phyloP scores from a whole-genome alignment of 2,329 filamentous ascomycete species.

The Aspergillus felis region DNA sequence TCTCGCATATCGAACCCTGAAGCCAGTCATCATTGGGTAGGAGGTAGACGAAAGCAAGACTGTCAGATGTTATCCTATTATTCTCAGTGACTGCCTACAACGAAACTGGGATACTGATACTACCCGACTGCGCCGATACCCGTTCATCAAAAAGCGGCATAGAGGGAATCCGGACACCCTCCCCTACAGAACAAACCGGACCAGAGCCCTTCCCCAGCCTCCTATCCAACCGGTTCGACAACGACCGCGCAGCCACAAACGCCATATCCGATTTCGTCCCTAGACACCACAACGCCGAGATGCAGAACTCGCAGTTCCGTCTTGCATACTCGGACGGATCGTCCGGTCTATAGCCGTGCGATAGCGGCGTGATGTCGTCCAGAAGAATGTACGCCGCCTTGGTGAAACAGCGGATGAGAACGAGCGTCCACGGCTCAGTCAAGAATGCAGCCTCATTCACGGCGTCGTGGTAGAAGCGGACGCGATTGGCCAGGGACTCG shows the following conservation, averaged over 20 bases:
- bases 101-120: not conserved
- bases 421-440: slow-evolving; percentile 58
- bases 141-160: not conserved
- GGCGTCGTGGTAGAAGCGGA: slow-evolving; percentile 48
- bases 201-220: not conserved
- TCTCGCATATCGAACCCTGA: too few species aligned
- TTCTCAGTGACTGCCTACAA: too few species aligned
- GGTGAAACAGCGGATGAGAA: slow-evolving; percentile 52
- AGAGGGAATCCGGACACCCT: not conserved
- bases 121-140: not conserved
- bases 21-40: too few species aligned
- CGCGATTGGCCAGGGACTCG: slow-evolving; percentile 1
- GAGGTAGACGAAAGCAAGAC: too few species aligned
- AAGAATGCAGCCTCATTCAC: slow-evolving; percentile 54
- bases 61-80: too few species aligned
- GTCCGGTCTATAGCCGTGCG: not conserved
- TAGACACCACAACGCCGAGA: slow-evolving; percentile 52
- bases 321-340: slow-evolving; percentile 3
- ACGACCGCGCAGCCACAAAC: slow-evolving; percentile 35
- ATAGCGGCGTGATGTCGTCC: slow-evolving; percentile 13
- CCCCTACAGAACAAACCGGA: not conserved
- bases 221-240: slow-evolving; percentile 29
- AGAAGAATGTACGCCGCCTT: slow-evolving; percentile 45
- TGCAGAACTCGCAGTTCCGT: slow-evolving; percentile 44
- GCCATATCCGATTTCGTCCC: slow-evolving; percentile 56